Percentiles rank a stretch among this genome's conserved stretches.
Conservation (phyloP, 2,329 filamentous ascomycete genomes). For the Calonectria henricotiae region DNA sequence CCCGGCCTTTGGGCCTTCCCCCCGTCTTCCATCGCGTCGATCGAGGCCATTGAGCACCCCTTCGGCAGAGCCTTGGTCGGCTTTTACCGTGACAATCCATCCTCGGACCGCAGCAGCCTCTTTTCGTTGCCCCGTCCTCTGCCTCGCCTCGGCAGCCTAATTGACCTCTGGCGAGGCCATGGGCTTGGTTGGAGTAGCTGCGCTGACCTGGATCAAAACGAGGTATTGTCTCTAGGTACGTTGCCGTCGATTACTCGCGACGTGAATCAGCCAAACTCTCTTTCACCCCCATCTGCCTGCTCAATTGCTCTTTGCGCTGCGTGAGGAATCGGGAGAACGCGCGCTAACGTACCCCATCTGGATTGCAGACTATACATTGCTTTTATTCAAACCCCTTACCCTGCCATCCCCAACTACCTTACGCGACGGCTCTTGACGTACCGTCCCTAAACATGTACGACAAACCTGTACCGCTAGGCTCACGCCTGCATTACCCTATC, state of each 20-base stretch:
- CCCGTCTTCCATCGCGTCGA: conserved; percentile 17
- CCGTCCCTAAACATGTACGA: conserved; percentile 56
- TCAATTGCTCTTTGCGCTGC: conserved; percentile 29
- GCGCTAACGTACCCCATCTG: conserved; percentile 33
- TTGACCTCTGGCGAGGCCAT: conserved; percentile 54
- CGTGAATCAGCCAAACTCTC: not conserved
- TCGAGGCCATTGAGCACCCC: conserved; percentile 4
- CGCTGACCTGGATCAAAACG: conserved; percentile 54
- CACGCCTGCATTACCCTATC: conserved; percentile 90
- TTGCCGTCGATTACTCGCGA: conserved; percentile 35
- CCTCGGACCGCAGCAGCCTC: not conserved
- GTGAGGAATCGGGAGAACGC: conserved; percentile 16
- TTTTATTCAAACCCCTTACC: conserved; percentile 28
- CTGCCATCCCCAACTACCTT: conserved; percentile 20
- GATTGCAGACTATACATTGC: conserved; percentile 34
- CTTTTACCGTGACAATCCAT: conserved; percentile 16
- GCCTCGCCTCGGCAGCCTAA: conserved; percentile 36
- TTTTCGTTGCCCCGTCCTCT: conserved; percentile 4
- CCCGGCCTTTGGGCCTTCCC: not conserved
- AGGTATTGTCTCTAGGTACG: conserved; percentile 54
- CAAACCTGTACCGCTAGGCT: conserved; percentile 68
- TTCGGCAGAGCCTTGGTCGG: not conserved
- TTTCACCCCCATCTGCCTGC: not conserved
- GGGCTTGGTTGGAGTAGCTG: conserved; percentile 55
- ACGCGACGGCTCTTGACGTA: conserved; percentile 4